These are phyloP conservation scores for Phaeodactylum tricornutum DNA, from an alignment of 108 stramenopile genomes.

Conservation along the genomic window DNA sequence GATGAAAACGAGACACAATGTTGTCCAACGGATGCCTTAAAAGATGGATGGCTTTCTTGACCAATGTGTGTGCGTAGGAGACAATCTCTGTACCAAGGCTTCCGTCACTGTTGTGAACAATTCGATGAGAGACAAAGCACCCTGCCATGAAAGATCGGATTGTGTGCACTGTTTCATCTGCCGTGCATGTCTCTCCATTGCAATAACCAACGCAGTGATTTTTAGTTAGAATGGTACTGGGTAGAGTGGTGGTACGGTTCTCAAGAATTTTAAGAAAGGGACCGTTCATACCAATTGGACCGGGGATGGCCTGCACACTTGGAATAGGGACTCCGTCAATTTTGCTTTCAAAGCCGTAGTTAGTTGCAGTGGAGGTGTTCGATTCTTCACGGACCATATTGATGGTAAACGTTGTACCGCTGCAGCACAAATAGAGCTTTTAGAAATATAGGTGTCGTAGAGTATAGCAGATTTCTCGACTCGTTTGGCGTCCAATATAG, in stretches of 20 bases:
- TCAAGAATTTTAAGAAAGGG: constrained; percentile 30
- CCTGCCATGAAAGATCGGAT: constrained; percentile 2
- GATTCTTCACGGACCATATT: constrained; percentile 24
- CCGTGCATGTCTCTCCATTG: background rate
- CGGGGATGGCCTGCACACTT: constrained; percentile 21
- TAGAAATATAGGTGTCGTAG: too few species aligned
- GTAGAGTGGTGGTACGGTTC: constrained; percentile 17
- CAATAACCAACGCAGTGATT: constrained; percentile 42
- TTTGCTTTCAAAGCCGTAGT: constrained; percentile 43
- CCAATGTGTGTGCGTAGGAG: constrained; percentile 1
- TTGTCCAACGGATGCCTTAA: constrained; percentile 58
- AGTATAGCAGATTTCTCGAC: background rate
- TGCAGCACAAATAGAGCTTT: too few species aligned
- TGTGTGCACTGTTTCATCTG: background rate
- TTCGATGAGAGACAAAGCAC: background rate
- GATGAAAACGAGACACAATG: constrained; percentile 45
- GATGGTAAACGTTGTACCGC: constrained; percentile 12
- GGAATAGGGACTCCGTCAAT: constrained; percentile 25
- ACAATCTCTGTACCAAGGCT: too few species aligned
- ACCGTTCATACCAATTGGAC: constrained; percentile 11
- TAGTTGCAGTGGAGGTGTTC: constrained; percentile 46
- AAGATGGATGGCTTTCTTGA: constrained; percentile 37
- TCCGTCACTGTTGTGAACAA: background rate
- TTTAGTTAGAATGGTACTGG: constrained; percentile 35
- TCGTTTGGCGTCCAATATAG: background rate